Conservation (phyloP, 176 grass and related monocot species). For the Aechmea fasciata region DNA sequence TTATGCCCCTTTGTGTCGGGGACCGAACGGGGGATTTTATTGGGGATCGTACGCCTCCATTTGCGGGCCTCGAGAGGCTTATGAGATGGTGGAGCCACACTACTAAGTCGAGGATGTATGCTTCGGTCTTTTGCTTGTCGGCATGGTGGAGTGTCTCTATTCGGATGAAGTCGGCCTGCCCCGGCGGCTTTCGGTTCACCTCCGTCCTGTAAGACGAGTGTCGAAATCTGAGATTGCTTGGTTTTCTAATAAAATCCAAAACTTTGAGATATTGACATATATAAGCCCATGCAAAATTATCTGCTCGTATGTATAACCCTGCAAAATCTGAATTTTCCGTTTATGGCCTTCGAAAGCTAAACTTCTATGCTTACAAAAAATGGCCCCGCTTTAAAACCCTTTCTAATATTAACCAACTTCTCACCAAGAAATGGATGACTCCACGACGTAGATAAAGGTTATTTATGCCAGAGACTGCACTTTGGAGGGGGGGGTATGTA, state of each 20-base stretch:
- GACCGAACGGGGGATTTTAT: slow-evolving; percentile 80
- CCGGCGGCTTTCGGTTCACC: slow-evolving; percentile 43
- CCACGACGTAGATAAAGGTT: too few species aligned
- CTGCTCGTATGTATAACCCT: too few species aligned
- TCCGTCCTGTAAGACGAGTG: slow-evolving; percentile 41
- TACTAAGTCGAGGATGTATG: slow-evolving; percentile 69
- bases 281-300: too few species aligned
- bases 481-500: slow-evolving; percentile 14
- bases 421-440: too few species aligned
- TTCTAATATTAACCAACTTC: too few species aligned
- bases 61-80: slow-evolving; percentile 48
- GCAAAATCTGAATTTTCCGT: too few species aligned
- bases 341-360: too few species aligned
- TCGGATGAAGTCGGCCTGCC: slow-evolving; percentile 47
- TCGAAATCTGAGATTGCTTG: background rate
- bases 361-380: too few species aligned
- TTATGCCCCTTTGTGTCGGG: slow-evolving; percentile 38
- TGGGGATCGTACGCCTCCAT: slow-evolving; percentile 60
- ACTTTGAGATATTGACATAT: too few species aligned
- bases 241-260: background rate
- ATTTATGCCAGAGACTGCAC: too few species aligned
- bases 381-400: too few species aligned
- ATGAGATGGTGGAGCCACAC: slow-evolving; percentile 89
- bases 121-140: slow-evolving; percentile 77
- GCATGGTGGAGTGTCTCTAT: slow-evolving; percentile 90